phyloP scores from a whole-genome alignment of 306 rosid species.

The Lathyrus sativus region DNA sequence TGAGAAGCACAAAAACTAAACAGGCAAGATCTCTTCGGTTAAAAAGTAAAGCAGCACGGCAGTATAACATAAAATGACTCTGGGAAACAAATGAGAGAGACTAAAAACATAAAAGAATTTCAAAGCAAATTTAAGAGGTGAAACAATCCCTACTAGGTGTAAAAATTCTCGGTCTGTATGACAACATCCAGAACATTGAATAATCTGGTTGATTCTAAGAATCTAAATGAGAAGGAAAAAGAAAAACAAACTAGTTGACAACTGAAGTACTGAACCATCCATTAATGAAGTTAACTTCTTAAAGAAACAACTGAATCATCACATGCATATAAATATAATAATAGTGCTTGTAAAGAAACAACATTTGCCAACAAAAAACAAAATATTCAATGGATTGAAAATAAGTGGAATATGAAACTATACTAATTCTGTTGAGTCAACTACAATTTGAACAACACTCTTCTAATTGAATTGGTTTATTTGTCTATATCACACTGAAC shows the following conservation, averaged over 20 bases:
- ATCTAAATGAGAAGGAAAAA: background rate
- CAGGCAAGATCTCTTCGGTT: background rate
- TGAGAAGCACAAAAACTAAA: slow-evolving; percentile 10
- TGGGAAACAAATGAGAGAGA: background rate
- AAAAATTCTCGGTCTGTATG: background rate
- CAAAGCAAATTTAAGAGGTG: slow-evolving; percentile 5
- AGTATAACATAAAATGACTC: background rate
- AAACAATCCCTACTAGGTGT: background rate
- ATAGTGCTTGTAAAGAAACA: slow-evolving; percentile 13
- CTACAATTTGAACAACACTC: background rate
- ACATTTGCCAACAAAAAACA: background rate
- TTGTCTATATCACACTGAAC: slow-evolving; percentile 3
- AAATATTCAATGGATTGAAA: background rate
- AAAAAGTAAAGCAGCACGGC: background rate
- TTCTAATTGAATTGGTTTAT: background rate
- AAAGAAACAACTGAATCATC: too few species aligned
- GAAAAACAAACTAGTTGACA: slow-evolving; percentile 11
- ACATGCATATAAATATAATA: background rate
- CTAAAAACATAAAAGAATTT: background rate
- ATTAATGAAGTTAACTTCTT: background rate
- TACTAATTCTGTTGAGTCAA: background rate
- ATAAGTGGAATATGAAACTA: background rate
- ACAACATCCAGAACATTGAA: background rate
- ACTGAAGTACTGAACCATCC: slow-evolving; percentile 23
- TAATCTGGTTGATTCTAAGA: background rate